Evolutionary conservation across 805 yeast species (phyloP).

Genomic region (Yarrowia sp.): DNA sequence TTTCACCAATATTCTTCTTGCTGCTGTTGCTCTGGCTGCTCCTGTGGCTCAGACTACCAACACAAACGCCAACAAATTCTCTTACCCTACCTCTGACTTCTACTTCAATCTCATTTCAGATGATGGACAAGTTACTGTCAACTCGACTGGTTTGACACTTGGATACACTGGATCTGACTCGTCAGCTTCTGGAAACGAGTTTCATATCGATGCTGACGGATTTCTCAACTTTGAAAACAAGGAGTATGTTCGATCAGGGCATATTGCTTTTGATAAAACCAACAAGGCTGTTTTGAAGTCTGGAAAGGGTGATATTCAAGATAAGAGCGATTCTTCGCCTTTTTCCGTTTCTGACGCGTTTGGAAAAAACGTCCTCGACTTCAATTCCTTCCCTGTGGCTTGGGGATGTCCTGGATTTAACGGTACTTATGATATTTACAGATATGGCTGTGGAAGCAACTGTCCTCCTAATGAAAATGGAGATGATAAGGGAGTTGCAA

Average conservation of each 20-base stretch:
- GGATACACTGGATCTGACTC: slow-evolving; percentile 2
- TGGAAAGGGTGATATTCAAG: background rate
- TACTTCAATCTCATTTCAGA: slow-evolving; percentile 3
- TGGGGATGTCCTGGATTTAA: slow-evolving; percentile 16
- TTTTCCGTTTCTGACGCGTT: background rate
- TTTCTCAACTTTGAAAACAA: slow-evolving; percentile 4
- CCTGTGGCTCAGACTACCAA: background rate
- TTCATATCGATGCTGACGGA: slow-evolving; percentile 3
- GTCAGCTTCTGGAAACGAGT: slow-evolving; percentile 2
- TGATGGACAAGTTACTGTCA: slow-evolving; percentile 1
- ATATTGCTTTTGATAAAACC: background rate
- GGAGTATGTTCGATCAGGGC: background rate
- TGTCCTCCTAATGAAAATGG: background rate
- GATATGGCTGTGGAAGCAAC: slow-evolving; percentile 1
- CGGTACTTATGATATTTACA: background rate
- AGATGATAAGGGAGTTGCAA: slow-evolving; percentile 2
- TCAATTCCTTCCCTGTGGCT: background rate
- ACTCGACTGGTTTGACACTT: background rate
- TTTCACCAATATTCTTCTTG: background rate
- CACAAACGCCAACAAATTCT: background rate
- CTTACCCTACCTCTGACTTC: background rate
- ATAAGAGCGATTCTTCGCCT: background rate
- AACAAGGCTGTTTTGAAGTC: background rate
- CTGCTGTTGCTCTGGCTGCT: background rate
- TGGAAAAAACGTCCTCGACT: background rate